phyloP scores from a whole-genome alignment of 2,329 filamentous ascomycete genomes.

The Pestalotiopsis sp. region DNA sequence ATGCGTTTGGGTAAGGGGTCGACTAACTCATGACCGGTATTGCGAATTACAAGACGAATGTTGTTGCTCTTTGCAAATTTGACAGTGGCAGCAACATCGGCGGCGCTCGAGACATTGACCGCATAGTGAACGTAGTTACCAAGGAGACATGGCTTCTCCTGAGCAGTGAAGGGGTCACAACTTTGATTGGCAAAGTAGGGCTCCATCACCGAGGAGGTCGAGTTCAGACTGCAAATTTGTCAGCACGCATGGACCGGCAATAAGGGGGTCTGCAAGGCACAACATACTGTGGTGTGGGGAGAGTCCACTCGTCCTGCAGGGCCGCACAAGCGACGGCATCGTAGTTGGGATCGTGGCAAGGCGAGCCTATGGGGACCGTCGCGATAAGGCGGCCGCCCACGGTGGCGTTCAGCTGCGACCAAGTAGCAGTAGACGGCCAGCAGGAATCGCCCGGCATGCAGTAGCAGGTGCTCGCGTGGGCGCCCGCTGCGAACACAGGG shows the following conservation, averaged over 20 bases:
- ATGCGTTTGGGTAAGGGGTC: too few species aligned
- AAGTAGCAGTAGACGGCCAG: slow-evolving; percentile 8
- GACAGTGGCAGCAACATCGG: slow-evolving; percentile 11
- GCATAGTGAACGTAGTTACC: slow-evolving; percentile 17
- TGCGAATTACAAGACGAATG: slow-evolving; percentile 49
- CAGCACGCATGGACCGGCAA: not conserved
- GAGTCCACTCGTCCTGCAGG: slow-evolving; percentile 9
- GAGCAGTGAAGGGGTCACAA: slow-evolving; percentile 15
- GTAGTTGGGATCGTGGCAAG: slow-evolving; percentile 11
- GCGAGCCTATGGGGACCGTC: slow-evolving; percentile 12
- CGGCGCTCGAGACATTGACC: slow-evolving; percentile 12
- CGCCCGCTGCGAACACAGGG: not conserved
- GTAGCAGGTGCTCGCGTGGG: slow-evolving; percentile 8
- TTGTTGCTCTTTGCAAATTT: slow-evolving; percentile 34
- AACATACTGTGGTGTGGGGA: slow-evolving; percentile 10
- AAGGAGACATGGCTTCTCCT: slow-evolving; percentile 7
- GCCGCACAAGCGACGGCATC: slow-evolving; percentile 12
- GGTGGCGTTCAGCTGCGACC: slow-evolving; percentile 10
- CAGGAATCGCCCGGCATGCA: slow-evolving; percentile 7
- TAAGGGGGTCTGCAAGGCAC: not conserved
- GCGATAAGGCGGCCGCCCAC: slow-evolving; percentile 12
- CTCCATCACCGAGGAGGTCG: slow-evolving; percentile 16
- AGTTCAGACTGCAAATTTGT: slow-evolving; percentile 11
- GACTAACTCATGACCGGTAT: slow-evolving; percentile 46
- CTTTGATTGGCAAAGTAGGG: slow-evolving; percentile 18